Conservation (phyloP, 208 protist genomes). For the Leishmania arabica region DNA sequence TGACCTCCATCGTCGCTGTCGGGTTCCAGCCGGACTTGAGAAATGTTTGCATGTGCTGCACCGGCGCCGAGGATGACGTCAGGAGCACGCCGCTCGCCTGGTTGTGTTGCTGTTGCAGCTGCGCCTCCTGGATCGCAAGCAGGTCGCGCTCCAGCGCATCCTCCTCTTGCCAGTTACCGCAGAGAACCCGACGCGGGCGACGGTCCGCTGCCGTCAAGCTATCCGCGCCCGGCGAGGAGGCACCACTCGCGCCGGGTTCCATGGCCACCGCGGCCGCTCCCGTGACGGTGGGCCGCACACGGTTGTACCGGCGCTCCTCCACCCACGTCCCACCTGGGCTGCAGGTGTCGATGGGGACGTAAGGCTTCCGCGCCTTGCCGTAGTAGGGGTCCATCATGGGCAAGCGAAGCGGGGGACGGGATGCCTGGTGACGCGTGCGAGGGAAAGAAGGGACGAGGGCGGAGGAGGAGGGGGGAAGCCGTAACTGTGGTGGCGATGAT, state of each 20-base stretch:
- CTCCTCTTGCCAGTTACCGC: conserved; percentile 90
- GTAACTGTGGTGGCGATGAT: neutral
- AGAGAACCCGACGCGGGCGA: conserved; percentile 72
- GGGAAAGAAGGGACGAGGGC: neutral
- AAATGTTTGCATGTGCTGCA: conserved; percentile 7
- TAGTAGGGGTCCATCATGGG: conserved; percentile 33
- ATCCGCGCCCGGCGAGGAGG: conserved; percentile 1
- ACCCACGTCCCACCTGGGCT: conserved; percentile 84
- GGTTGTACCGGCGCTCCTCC: conserved; percentile 91
- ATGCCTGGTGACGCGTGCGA: neutral
- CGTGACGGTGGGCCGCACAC: conserved; percentile 45
- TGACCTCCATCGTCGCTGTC: conserved; percentile 59
- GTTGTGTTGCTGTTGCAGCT: conserved; percentile 23
- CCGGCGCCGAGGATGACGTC: conserved; percentile 14
- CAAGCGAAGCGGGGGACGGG: neutral
- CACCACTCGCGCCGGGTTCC: neutral
- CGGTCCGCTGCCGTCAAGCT: conserved; percentile 7
- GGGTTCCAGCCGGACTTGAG: conserved; percentile 26
- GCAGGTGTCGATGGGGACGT: conserved; percentile 88
- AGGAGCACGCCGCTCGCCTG: neutral
- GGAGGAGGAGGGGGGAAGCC: neutral
- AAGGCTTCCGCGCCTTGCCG: conserved; percentile 60
- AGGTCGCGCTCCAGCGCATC: conserved; percentile 76
- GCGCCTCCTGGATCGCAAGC: conserved; percentile 41
- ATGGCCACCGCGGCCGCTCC: conserved; percentile 2